Base-by-base conservation (phyloP, 2,329 filamentous ascomycete species). In the Colletotrichum liriopes region DNA sequence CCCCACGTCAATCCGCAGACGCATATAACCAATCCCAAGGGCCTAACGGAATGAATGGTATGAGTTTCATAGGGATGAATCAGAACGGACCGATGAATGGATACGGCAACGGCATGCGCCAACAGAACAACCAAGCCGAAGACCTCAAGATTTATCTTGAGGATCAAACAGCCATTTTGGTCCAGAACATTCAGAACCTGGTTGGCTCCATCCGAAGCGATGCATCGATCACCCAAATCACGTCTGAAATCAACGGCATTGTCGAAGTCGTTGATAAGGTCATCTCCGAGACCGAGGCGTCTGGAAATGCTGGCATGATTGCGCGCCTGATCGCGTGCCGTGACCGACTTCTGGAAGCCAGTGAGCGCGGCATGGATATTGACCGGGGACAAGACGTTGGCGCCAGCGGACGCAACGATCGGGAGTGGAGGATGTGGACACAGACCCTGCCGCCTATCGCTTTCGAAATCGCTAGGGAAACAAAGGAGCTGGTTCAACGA, bases 401-500 rank as follows among this genome's bases (percentile, higher is more conserved):
- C 9, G 86, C 81, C 45, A 82, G 86, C 3, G 85, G 85, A 51
- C 84, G 89, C 58, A 85, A 86, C 52, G 85, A 87, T 65, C 83
- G 86, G 72, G 86, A 89, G 74, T 91, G 89, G 89, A 86, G 86
- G 74, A 86, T 87, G 78, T 92, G 92, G 85, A 92, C 89, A 66
- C 91, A 93, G 80, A 91, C 90, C 37, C 84, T 97, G 62, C 94
- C 94, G 14, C 94, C 94, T 2, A 91, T 96, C 76, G 94, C 94
- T n/a, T 97, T 97, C 81, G 93, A 94, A 82, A 93, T 96, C 79
- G 94, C 93, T 8, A 88, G 93, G 72, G 93, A 95, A 82, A 93
- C 93, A 63, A 96, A 96, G 85, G 94, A 93, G 79, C 84, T 94
- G 72, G 81, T 82, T 32, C 83, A 86, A 75, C 79, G 79, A n/a